These are phyloP conservation scores for Gossypium ekmanianum DNA, from an alignment of 345 rosid genomes.

Conservation along the genomic window DNA sequence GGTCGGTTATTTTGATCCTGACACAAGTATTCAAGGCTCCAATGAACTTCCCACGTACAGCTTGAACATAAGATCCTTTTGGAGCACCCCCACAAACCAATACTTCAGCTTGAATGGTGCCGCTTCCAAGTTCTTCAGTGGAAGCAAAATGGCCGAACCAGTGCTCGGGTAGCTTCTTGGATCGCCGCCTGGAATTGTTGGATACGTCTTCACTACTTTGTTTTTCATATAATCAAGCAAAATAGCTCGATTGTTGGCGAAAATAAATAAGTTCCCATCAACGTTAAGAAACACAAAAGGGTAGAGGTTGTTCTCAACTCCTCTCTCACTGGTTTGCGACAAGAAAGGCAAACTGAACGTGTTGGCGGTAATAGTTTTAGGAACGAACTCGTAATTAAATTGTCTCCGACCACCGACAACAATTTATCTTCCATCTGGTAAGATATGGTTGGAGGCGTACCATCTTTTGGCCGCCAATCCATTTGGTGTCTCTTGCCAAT, in stretches of 20 bases:
- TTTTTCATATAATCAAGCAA: conserved; percentile 40
- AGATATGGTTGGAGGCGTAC: conserved; percentile 67
- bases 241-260: conserved; percentile 74
- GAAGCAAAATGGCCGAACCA: conserved; percentile 78
- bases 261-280: conserved; percentile 69
- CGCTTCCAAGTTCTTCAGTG: conserved; percentile 42
- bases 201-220: conserved; percentile 56
- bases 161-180: conserved; percentile 80
- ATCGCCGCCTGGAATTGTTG: conserved; percentile 62
- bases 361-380: conserved; percentile 34
- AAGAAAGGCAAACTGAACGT: conserved; percentile 48
- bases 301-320: conserved; percentile 67
- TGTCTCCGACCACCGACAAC: conserved; percentile 68
- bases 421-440: conserved; percentile 68
- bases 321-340: conserved; percentile 46
- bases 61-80: conserved; percentile 44
- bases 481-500: conserved; percentile 57
- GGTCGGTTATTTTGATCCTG: conserved; percentile 63
- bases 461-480: conserved; percentile 55
- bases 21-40: conserved; percentile 66
- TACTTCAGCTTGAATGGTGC: conserved; percentile 44
- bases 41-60: conserved; percentile 30
- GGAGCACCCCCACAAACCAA: conserved; percentile 87
- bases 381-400: conserved; percentile 66
- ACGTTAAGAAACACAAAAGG: conserved; percentile 61